Evolutionary conservation across 805 yeast genomes (phyloP), one percentile per base, ranked within the genome.

Genomic region (Wickerhamiella sorbophila): DNA sequence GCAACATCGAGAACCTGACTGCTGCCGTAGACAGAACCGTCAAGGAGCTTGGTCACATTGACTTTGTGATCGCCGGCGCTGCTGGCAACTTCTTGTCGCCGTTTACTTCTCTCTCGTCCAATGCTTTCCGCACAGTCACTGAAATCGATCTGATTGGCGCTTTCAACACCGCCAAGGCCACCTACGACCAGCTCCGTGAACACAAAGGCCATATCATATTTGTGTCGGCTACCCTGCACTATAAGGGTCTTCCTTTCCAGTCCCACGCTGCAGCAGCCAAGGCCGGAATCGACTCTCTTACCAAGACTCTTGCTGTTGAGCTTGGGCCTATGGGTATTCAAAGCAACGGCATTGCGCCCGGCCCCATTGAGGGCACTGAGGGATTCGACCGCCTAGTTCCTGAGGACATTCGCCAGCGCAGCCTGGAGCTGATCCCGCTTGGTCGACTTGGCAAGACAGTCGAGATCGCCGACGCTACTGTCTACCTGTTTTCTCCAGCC

Each of bases 221-320:
- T 52, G 80, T 86, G 18, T 74, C 86, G 38, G 91, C 96, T 1
- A 86, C 95, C 3, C 69, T 87, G 45, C 95, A 87, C 60, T 84
- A 82, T 59, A 72, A 75, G 52, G 95, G 95, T 12, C 75, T 79
- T 18, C 94, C 94, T 10, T 77, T 79, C 63, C 95, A 87, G 60
- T 54, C 75, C 5, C 95, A 86, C 54, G 94, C 84, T 2, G 79
- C 85, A 6, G 95, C 95, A 0, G 95, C 95, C 2, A 86, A 87
- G 60, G 94, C 95, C 1, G 96, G 95, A 15, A 70, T 87, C 33
- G 96, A 87, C 58, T 91, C 95, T 1, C 64, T 86, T 33, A 74
- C 83, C 18, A 76, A 79, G 48, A 79, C 84, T 1, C 61, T 86
- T 44, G 94, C 95, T 1, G 91, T 85, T 4, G 96, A 86, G 60